Percentiles rank a stretch among this genome's conserved stretches.
Conservation (phyloP, 176 grass and related monocot species). For the Chrysopogon serrulatus region DNA sequence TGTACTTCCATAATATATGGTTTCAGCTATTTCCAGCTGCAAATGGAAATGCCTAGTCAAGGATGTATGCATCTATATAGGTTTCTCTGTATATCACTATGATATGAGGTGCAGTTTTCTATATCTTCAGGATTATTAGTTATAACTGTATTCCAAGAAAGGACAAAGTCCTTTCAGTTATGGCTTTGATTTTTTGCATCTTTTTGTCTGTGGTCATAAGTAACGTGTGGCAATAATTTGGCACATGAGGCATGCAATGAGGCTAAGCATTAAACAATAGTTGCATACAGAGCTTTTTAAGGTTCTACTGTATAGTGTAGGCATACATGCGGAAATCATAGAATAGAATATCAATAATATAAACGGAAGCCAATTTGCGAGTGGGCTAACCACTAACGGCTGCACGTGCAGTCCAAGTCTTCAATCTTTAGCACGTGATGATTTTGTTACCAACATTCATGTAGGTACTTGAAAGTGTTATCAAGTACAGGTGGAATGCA, state of each 20-base stretch:
- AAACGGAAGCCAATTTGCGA: neutral
- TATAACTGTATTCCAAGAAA: neutral
- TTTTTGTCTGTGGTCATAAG: neutral
- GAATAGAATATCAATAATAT: neutral
- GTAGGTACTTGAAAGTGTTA: slow-evolving; percentile 98
- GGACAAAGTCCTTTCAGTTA: neutral
- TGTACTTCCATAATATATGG: neutral
- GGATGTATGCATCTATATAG: neutral
- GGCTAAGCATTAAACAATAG: neutral
- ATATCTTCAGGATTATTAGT: neutral
- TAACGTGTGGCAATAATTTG: neutral
- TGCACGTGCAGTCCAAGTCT: neutral
- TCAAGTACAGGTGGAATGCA: slow-evolving; percentile 98
- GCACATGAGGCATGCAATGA: neutral
- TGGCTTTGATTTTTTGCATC: neutral
- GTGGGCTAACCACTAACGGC: neutral
- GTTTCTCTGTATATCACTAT: neutral
- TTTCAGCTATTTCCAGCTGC: neutral
- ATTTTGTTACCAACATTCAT: slow-evolving; percentile 33
- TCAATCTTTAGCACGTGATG: neutral
- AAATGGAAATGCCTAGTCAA: neutral
- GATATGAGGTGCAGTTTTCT: neutral
- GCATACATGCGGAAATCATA: neutral
- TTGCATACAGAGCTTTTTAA: neutral
- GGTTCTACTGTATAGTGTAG: neutral